Evolutionary conservation across 768 basidiomycete species (phyloP), one percentile per base, ranked within the genome.

Genomic region (Royoungia palumana): DNA sequence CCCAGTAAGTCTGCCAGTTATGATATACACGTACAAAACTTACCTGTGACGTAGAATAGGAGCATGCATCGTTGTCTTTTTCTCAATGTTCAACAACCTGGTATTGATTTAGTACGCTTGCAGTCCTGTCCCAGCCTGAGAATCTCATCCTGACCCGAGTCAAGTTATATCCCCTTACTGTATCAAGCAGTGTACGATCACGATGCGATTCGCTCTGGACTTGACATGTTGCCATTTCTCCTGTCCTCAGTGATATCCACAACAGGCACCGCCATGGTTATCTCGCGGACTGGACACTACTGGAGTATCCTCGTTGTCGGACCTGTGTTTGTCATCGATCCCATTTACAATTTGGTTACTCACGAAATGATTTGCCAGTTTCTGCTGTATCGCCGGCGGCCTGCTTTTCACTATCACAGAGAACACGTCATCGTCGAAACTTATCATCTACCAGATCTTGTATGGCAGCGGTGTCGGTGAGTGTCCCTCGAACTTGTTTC

Each of bases 221-320:
- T 61, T 9, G 55, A 61, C 41, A 50, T 61, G 38, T 44, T 61
- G 13, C 60, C 61, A 7, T 59, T 55, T 41, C 19, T 63, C 17
- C 32, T 63, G 6, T 46, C 44, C 6, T 42, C 47, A 27, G 49
- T 47, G 16, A n/a, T 52, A 16, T 48, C 55, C 16, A 40, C 52
- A 2, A 47, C 56, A 10, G 6, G 36, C 25, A 39, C 44, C 10
- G 49, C 55, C 9, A 17, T 47, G 10, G 35, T 51, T 49, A 21
- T 54, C 30, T 59, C 53, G 37, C 49, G 45, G 34, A 47, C 39
- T 14, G 50, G 46, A 24, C 55, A 43, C 14, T 61, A 28, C 53
- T 61, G 53, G 55, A 13, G 44, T 22, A 35, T 54, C 12, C 42
- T 61, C 16, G 47, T 46, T 9, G 3, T 47, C 13, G 53, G 57